These are phyloP conservation scores for Huntiella bhutanensis DNA, from an alignment of 2,329 filamentous ascomycete species.

Conservation along the genomic window DNA sequence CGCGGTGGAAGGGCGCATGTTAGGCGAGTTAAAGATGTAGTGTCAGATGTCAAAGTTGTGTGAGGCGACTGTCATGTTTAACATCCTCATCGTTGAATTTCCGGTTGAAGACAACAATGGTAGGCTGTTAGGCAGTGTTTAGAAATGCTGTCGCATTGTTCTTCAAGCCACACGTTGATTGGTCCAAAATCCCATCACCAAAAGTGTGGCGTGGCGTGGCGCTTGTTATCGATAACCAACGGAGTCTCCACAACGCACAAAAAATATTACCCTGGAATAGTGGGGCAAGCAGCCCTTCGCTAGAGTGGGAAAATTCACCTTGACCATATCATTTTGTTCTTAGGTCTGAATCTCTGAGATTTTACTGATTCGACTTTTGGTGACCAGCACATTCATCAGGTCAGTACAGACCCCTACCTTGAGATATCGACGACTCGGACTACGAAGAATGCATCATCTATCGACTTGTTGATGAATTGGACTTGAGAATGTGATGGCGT, in stretches of 20 bases:
- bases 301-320: constrained; percentile 6
- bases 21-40: too few species aligned
- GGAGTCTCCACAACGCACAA: constrained; percentile 1
- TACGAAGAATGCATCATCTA: neutral
- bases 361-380: constrained; percentile 27
- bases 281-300: constrained; percentile 8
- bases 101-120: too few species aligned
- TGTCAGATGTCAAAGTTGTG: too few species aligned
- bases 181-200: too few species aligned
- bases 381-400: constrained; percentile 30
- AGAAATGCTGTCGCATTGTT: too few species aligned
- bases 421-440: neutral
- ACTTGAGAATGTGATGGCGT: neutral
- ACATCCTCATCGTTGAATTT: too few species aligned
- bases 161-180: too few species aligned
- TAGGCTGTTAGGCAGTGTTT: too few species aligned
- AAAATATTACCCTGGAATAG: neutral
- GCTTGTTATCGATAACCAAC: neutral
- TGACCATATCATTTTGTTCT: constrained; percentile 4
- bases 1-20: too few species aligned
- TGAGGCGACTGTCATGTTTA: too few species aligned
- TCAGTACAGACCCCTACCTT: constrained; percentile 18
- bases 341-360: neutral
- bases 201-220: too few species aligned
- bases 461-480: neutral